A percentile compares a stretch with the other conserved stretches of the same genome.
Evolutionary conservation across 768 basidiomycete species (phyloP).

Genomic region (Boletus patriciae): DNA sequence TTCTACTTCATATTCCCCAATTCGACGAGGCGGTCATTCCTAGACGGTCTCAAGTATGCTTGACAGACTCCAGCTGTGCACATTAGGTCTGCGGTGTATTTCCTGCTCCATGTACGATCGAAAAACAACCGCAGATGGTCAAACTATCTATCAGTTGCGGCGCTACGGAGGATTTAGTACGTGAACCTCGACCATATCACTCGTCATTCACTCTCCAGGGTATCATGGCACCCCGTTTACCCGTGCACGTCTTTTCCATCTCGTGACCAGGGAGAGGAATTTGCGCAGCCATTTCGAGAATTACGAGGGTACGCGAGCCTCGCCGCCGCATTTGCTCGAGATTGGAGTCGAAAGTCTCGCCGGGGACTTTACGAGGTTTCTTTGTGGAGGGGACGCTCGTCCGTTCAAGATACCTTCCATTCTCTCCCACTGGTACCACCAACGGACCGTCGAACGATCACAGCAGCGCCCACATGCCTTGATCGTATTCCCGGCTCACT

Average conservation of each 20-base stretch:
- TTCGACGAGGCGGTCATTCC: too few species aligned
- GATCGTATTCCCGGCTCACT: too few species aligned
- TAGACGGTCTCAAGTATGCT: too few species aligned
- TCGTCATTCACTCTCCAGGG: neutral
- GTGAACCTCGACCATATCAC: neutral
- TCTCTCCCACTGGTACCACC: too few species aligned
- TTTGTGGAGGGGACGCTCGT: neutral
- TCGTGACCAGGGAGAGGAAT: neutral
- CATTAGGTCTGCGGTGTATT: neutral
- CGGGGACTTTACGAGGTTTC: neutral
- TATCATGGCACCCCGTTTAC: neutral
- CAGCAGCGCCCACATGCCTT: too few species aligned
- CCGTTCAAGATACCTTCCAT: neutral
- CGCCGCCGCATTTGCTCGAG: neutral
- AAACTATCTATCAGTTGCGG: too few species aligned
- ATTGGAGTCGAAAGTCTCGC: neutral
- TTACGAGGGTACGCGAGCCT: neutral
- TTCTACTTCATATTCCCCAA: conserved; percentile 5
- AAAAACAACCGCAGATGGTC: neutral
- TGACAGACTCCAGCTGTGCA: too few species aligned
- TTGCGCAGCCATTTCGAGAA: neutral
- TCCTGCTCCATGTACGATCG: neutral
- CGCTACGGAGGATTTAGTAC: too few species aligned
- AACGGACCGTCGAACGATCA: too few species aligned
- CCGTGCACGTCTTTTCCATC: neutral